Conservation (phyloP, 345 rosid genomes). For the Acer negundo region DNA sequence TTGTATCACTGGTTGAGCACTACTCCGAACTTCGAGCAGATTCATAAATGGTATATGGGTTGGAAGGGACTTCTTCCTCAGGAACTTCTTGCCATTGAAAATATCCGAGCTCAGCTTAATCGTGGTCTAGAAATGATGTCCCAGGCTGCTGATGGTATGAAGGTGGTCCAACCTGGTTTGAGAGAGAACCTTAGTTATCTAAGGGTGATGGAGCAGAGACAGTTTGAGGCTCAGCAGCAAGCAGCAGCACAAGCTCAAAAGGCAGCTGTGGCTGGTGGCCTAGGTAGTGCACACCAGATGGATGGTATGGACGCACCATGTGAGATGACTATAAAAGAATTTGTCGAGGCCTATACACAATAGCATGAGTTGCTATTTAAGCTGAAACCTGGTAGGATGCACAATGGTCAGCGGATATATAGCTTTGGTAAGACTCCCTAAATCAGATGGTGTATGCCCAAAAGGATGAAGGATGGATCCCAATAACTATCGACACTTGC, state of each 20-base stretch:
- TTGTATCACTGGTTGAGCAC: constrained; percentile 78
- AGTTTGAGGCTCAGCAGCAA: constrained; percentile 65
- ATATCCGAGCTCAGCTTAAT: constrained; percentile 42
- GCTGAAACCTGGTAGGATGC: constrained; percentile 78
- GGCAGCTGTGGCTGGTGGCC: constrained; percentile 39
- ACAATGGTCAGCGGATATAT: constrained; percentile 81
- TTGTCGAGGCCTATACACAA: constrained; percentile 76
- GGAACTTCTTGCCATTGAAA: constrained; percentile 51
- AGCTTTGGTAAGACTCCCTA: constrained; percentile 85
- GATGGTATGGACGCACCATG: constrained; percentile 32
- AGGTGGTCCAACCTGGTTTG: constrained; percentile 71
- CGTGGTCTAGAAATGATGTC: constrained; percentile 79
- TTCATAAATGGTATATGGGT: constrained; percentile 70
- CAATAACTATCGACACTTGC: constrained; percentile 69
- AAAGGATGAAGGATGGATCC: constrained; percentile 68
- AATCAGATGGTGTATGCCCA: constrained; percentile 74
- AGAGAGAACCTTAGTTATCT: constrained; percentile 63
- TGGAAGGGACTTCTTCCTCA: constrained; percentile 85
- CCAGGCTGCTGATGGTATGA: constrained; percentile 69
- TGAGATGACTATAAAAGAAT: constrained; percentile 79
- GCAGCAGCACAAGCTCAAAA: constrained; percentile 54
- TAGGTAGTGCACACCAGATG: constrained; percentile 36
- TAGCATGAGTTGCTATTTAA: constrained; percentile 74
- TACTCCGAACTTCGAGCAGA: constrained; percentile 72
- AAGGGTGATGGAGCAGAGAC: constrained; percentile 64